phyloP scores from a whole-genome alignment of 1,284 basidiomycete species.

The Ceratobasidium sp. region DNA sequence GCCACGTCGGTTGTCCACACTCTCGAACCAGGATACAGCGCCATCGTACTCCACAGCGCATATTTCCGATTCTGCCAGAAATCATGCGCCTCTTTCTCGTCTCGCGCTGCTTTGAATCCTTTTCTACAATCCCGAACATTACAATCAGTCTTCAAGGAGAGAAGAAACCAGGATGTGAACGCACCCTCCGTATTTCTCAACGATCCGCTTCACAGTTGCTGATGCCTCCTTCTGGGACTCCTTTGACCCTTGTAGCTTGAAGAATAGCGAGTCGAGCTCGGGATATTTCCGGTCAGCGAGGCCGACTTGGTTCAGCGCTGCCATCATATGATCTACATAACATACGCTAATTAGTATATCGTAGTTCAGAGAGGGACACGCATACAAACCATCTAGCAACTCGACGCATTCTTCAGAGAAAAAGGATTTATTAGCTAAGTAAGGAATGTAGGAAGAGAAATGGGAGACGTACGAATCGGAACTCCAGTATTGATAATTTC shows the following conservation, averaged over 20 bases:
- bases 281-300: slow-evolving; percentile 68
- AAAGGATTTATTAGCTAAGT: slow-evolving; percentile 30
- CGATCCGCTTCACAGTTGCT: slow-evolving; percentile 66
- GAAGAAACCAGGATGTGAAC: not conserved
- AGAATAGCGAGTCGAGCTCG: slow-evolving; percentile 80
- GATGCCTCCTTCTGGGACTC: slow-evolving; percentile 72
- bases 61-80: slow-evolving; percentile 91
- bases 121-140: slow-evolving; percentile 48
- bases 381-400: slow-evolving; percentile 55
- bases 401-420: slow-evolving; percentile 57
- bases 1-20: slow-evolving; percentile 84
- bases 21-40: slow-evolving; percentile 67
- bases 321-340: slow-evolving; percentile 54
- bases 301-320: slow-evolving; percentile 71
- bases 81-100: slow-evolving; percentile 74
- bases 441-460: not conserved
- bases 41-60: slow-evolving; percentile 76
- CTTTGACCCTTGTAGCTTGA: slow-evolving; percentile 85
- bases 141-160: not conserved
- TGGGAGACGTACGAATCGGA: slow-evolving; percentile 53
- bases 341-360: not conserved
- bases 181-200: slow-evolving; percentile 68
- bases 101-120: slow-evolving; percentile 74
- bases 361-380: not conserved
- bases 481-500: slow-evolving; percentile 73